Percentiles rank a stretch among this genome's conserved stretches.
Conservation (phyloP, 768 basidiomycete genomes). For the Leccinum incarnatum region DNA sequence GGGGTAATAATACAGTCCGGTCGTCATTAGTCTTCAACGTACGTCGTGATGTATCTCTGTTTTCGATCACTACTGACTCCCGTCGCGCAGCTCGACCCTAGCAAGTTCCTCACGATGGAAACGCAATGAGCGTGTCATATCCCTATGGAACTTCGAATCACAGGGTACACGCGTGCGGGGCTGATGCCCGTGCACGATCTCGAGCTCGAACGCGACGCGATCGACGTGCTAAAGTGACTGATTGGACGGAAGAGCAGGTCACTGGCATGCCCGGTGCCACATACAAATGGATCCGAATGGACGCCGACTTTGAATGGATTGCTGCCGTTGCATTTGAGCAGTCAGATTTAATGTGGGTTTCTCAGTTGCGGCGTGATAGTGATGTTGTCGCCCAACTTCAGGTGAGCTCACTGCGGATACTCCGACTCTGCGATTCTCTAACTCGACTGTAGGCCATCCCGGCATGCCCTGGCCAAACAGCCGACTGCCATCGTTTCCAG, state of each 20-base stretch:
- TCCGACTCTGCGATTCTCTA: conserved; percentile 1
- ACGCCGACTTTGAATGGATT: conserved; percentile 99
- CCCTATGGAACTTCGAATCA: conserved; percentile 46
- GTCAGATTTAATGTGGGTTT: conserved; percentile 98
- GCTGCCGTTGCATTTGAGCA: conserved; percentile 90
- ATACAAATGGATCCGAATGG: conserved; percentile 99
- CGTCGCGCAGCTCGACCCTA: conserved; percentile 19
- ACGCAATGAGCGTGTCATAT: conserved; percentile 51
- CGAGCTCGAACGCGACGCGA: not conserved
- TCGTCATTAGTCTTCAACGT: conserved; percentile 24
- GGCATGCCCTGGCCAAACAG: conserved; percentile 69
- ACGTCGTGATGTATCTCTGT: not conserved
- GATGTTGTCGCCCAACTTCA: conserved; percentile 98
- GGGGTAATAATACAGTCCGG: not conserved
- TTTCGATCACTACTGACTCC: not conserved
- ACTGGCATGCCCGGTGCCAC: conserved; percentile 83
- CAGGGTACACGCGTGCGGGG: conserved; percentile 33
- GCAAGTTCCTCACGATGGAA: conserved; percentile 30
- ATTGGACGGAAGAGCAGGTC: conserved; percentile 92
- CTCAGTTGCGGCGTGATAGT: conserved; percentile 89
- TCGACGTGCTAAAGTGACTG: conserved; percentile 68
- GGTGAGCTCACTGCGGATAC: conserved; percentile 46
- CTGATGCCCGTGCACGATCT: conserved; percentile 20
- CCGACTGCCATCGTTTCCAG: conserved; percentile 86
- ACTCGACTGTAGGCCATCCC: conserved; percentile 69